Conservation (phyloP, 148 eudicot species). For the Silene conica region DNA sequence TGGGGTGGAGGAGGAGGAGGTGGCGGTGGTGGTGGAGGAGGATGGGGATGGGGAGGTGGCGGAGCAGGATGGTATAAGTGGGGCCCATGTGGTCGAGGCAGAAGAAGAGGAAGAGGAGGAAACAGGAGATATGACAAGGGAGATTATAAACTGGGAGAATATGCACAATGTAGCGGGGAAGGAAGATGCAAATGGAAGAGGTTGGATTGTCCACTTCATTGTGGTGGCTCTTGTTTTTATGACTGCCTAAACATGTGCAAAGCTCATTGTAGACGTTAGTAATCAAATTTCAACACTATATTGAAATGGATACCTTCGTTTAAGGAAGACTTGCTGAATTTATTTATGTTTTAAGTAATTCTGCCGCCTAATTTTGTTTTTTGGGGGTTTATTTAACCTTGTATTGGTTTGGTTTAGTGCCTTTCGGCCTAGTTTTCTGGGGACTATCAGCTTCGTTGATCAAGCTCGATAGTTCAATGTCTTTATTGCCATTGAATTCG, state of each 20-base stretch:
- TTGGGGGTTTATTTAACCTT: not conserved
- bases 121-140: constrained; percentile 21
- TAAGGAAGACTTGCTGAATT: too few species aligned
- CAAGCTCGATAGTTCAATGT: not conserved
- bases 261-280: constrained; percentile 37
- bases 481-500: not conserved
- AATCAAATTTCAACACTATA: not conserved
- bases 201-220: constrained; percentile 77
- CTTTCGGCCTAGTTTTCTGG: not conserved
- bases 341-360: too few species aligned
- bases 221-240: constrained; percentile 67
- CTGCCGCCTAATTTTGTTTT: too few species aligned
- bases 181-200: constrained; percentile 64
- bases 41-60: constrained; percentile 20
- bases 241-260: constrained; percentile 71
- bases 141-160: constrained; percentile 53
- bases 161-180: constrained; percentile 55
- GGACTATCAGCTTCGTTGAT: not conserved
- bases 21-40: constrained; percentile 25
- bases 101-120: constrained; percentile 39
- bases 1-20: constrained; percentile 17
- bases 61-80: constrained; percentile 10
- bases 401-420: not conserved
- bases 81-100: not conserved
- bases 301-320: too few species aligned